These are phyloP conservation scores for Cyberlindnera petersonii DNA, from an alignment of 805 yeast genomes.

Conservation along the genomic window DNA sequence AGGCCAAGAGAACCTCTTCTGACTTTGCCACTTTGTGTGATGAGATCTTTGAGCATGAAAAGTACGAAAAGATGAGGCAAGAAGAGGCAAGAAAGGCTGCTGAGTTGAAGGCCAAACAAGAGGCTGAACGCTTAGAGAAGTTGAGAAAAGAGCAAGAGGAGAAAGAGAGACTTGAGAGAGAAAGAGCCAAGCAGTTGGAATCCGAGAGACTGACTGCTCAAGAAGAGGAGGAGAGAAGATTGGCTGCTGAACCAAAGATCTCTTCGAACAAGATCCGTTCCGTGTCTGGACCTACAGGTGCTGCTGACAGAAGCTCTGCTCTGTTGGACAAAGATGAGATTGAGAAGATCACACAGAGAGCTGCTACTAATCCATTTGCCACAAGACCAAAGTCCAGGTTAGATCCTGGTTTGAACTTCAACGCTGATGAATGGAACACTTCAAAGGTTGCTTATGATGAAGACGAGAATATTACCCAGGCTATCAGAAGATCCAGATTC, in stretches of 20 bases:
- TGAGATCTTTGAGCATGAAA: constrained; percentile 69
- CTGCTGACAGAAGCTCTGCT: constrained; percentile 18
- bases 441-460: constrained; percentile 21
- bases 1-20: constrained; percentile 70
- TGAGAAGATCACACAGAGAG: constrained; percentile 33
- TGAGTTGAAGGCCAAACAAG: constrained; percentile 35
- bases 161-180: constrained; percentile 8
- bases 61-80: constrained; percentile 52
- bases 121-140: constrained; percentile 23
- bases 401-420: constrained; percentile 38
- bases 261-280: constrained; percentile 30
- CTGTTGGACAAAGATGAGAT: constrained; percentile 27
- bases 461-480: constrained; percentile 33
- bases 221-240: constrained; percentile 19
- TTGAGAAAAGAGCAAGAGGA: constrained; percentile 24
- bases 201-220: constrained; percentile 22
- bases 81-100: constrained; percentile 39
- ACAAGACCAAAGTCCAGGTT: constrained; percentile 41
- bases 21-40: constrained; percentile 78
- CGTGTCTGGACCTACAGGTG: constrained; percentile 33
- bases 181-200: constrained; percentile 23
- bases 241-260: constrained; percentile 15
- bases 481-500: constrained; percentile 42
- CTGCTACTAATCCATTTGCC: constrained; percentile 32
- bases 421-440: constrained; percentile 20